A percentile compares a stretch with the other conserved stretches of the same genome.
These are phyloP conservation scores for Aquilaria yunnanensis DNA, from an alignment of 345 rosid species.

Conservation along the genomic window DNA sequence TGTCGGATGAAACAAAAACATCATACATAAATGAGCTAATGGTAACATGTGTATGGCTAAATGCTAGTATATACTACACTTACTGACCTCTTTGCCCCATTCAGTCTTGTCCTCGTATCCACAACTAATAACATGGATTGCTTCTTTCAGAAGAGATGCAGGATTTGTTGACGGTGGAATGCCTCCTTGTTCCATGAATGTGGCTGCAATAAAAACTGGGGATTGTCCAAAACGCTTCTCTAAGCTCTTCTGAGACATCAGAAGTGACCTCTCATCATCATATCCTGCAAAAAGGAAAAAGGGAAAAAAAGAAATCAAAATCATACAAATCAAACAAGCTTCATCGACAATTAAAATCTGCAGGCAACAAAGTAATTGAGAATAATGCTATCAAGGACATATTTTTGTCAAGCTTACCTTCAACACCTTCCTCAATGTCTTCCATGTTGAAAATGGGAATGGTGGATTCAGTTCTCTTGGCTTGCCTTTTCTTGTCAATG, in stretches of 20 bases:
- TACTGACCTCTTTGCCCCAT: conserved; percentile 97
- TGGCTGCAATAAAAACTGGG: conserved; percentile 95
- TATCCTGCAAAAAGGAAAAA: conserved; percentile 56
- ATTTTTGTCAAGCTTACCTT: conserved; percentile 48
- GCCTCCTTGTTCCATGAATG: conserved; percentile 98
- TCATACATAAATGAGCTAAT: conserved; percentile 3
- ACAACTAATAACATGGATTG: conserved; percentile 98
- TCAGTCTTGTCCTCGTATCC: conserved; percentile 99
- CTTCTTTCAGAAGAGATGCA: conserved; percentile 90
- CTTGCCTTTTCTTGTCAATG: conserved; percentile 67
- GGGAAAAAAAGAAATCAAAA: conserved; percentile 6
- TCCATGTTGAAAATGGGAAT: conserved; percentile 98
- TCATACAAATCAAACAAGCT: not conserved
- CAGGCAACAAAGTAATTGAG: not conserved
- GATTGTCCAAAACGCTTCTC: conserved; percentile 99
- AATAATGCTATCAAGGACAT: not conserved
- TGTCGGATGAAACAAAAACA: conserved; percentile 20
- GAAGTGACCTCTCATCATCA: conserved; percentile 95
- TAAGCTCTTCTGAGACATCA: conserved; percentile 95
- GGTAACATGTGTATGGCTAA: conserved; percentile 3
- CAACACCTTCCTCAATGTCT: conserved; percentile 95
- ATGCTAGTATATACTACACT: not conserved
- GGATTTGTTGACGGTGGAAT: conserved; percentile 95
- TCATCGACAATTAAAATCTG: not conserved
- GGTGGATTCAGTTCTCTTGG: conserved; percentile 90